phyloP scores from a whole-genome alignment of 2,329 filamentous ascomycete species.

The Hirsutella rhossiliensis region DNA sequence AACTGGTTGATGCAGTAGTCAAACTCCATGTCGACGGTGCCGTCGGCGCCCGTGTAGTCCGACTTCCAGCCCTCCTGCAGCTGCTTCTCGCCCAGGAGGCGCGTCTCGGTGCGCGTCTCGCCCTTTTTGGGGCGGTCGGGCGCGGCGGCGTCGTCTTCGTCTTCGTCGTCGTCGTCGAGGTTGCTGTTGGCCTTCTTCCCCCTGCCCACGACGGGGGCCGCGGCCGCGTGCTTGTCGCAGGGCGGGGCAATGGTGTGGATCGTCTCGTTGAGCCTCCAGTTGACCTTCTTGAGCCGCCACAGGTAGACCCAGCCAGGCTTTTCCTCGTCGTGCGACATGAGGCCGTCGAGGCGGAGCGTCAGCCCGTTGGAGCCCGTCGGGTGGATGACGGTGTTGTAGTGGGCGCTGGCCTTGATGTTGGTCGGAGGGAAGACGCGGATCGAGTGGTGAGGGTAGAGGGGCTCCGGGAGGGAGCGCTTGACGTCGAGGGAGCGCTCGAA shows the following conservation, averaged over 20 bases:
- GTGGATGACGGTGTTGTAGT: constrained; percentile 73
- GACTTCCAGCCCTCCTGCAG: constrained; percentile 87
- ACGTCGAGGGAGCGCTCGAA: constrained; percentile 60
- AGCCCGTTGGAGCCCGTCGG: constrained; percentile 75
- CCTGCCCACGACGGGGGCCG: constrained; percentile 15
- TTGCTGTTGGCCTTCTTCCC: neutral
- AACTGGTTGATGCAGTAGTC: constrained; percentile 39
- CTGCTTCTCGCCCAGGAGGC: constrained; percentile 68
- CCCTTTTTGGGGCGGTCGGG: neutral
- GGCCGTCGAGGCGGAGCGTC: constrained; percentile 72
- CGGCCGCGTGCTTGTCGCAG: constrained; percentile 60
- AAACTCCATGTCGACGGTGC: constrained; percentile 43
- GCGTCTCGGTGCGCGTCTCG: constrained; percentile 59
- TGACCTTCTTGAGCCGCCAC: constrained; percentile 85
- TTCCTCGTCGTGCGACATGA: constrained; percentile 53
- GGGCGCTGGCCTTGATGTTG: constrained; percentile 76
- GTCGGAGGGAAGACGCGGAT: constrained; percentile 94
- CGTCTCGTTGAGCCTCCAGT: constrained; percentile 87
- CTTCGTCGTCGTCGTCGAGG: constrained; percentile 11
- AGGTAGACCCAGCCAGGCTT: constrained; percentile 60
- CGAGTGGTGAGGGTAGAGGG: constrained; percentile 74
- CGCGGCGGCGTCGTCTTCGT: constrained; percentile 11
- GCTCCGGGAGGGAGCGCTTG: constrained; percentile 62
- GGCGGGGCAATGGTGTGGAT: constrained; percentile 68
- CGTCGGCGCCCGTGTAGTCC: constrained; percentile 37